Evolutionary conservation across 345 rosid species (phyloP).

Genomic region (Salix brachista): DNA sequence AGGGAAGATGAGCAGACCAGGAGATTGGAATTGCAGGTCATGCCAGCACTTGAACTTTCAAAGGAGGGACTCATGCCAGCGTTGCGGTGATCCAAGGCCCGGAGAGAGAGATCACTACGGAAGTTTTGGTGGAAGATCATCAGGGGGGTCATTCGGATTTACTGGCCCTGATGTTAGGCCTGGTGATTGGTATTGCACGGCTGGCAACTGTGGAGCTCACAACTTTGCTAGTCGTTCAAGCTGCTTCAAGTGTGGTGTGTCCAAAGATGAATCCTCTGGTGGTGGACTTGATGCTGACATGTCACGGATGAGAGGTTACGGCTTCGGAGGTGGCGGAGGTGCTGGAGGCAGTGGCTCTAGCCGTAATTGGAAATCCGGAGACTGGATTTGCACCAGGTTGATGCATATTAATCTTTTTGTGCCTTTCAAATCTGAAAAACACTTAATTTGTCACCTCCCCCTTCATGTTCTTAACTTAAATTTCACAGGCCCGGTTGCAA

Average conservation of each 20-base stretch:
- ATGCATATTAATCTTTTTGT: background rate
- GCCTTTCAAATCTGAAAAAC: too few relatives aligned
- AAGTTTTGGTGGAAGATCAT: constrained; percentile 44
- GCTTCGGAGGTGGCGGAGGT: constrained; percentile 26
- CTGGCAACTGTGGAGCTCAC: constrained; percentile 84
- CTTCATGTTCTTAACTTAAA: background rate
- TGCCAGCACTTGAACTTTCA: constrained; percentile 86
- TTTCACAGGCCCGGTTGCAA: constrained; percentile 65
- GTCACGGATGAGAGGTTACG: constrained; percentile 45
- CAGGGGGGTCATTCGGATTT: constrained; percentile 41
- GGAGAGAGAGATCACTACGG: constrained; percentile 36
- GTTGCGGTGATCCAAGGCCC: constrained; percentile 47
- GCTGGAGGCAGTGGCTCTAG: constrained; percentile 28
- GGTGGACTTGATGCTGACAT: constrained; percentile 41
- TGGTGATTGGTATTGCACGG: constrained; percentile 91
- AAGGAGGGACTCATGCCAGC: constrained; percentile 76
- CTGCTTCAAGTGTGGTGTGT: constrained; percentile 86
- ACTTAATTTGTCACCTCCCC: too few relatives aligned
- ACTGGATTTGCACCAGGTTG: constrained; percentile 88
- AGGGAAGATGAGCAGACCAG: constrained; percentile 66
- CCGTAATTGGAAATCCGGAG: constrained; percentile 90
- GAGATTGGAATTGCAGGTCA: constrained; percentile 87
- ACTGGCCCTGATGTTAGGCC: constrained; percentile 90
- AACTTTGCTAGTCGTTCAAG: constrained; percentile 87
- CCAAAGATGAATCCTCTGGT: constrained; percentile 54